phyloP scores from a whole-genome alignment of 352 stramenopile genomes.

The Halophytophthora polymorphica region DNA sequence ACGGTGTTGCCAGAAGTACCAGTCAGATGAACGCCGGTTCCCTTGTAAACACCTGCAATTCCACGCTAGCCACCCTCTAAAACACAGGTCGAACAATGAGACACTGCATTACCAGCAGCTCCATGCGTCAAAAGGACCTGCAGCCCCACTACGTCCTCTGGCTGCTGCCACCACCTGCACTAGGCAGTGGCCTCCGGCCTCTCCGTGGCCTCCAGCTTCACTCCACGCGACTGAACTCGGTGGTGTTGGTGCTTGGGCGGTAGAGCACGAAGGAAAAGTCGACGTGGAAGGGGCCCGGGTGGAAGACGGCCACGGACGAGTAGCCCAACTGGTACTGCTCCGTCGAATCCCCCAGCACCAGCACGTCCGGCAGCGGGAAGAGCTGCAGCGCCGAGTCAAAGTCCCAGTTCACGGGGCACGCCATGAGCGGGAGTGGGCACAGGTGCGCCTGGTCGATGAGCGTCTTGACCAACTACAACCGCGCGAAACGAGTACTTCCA shows the following conservation, averaged over 20 bases:
- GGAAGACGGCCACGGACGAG: conserved; percentile 75
- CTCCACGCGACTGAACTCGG: conserved; percentile 83
- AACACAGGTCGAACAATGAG: too few species aligned
- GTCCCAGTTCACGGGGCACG: conserved; percentile 92
- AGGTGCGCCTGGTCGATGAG: conserved; percentile 93
- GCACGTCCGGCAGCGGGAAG: conserved; percentile 90
- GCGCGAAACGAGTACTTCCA: conserved; percentile 4
- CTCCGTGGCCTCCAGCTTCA: conserved; percentile 9
- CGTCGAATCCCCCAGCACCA: conserved; percentile 79
- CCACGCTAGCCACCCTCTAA: too few species aligned
- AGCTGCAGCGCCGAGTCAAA: conserved; percentile 91
- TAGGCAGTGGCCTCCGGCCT: too few species aligned
- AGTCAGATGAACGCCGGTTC: too few species aligned
- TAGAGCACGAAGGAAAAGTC: conserved; percentile 88
- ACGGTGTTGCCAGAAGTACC: too few species aligned
- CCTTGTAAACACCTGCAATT: too few species aligned
- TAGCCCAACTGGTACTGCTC: conserved; percentile 85
- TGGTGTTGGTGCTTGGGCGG: conserved; percentile 76
- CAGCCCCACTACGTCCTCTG: too few species aligned
- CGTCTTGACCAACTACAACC: conserved; percentile 73
- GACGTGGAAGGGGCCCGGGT: conserved; percentile 78
- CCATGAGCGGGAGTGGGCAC: conserved; percentile 84
- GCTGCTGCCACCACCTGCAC: too few species aligned
- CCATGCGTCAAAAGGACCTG: too few species aligned
- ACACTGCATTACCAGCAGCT: too few species aligned